Evolutionary conservation across 768 basidiomycete species (phyloP), one percentile per base, ranked within the genome.

Genomic region (Calocera cornea): DNA sequence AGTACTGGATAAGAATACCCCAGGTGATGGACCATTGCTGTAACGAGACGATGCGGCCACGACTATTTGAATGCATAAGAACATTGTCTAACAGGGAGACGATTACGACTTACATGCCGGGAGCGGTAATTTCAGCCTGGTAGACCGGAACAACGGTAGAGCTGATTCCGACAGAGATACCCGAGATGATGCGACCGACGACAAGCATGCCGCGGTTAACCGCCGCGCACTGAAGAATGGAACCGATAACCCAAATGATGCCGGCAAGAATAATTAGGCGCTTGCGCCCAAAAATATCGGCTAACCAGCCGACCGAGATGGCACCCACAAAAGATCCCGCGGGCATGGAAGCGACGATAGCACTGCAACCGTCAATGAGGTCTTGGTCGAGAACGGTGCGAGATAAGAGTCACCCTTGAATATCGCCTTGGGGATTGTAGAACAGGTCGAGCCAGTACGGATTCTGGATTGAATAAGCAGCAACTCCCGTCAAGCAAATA

Each of bases 11-110:
- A 11, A 69, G 65, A 38, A 88, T 88, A 76, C 87, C 87, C 86
- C 89, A 88, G 0, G 87, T 88, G 72, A 88, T 88, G 1, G 86
- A 72, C 84, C 87, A 89, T 80, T 90, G 88, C 73, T 90, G 88
- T 68, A 88, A 78, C 1, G 88, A 86, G 34, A 90, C 87, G 69
- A 89, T 81, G 31, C 87, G 85, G 34, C 88, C 89, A 72, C 87
- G 86, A 72, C 54, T 60, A 24, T 19, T 3, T 19, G 3, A 19
- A 60, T 10, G 7, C 7, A 27, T 27, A 7, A 22, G 14, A 12
- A 16, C 5, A 19, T 60, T 60, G n/a, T 60, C 27, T 12, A 19
- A 60, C 10, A 60, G 19, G 14, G 19, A 60, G 31, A 11, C 22
- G 40, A 44, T 14, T 1, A 8, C 10, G 16, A 24, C 63, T 34